Conservation (phyloP, 2,329 filamentous ascomycete species). For the Bipolaris sorokiniana region DNA sequence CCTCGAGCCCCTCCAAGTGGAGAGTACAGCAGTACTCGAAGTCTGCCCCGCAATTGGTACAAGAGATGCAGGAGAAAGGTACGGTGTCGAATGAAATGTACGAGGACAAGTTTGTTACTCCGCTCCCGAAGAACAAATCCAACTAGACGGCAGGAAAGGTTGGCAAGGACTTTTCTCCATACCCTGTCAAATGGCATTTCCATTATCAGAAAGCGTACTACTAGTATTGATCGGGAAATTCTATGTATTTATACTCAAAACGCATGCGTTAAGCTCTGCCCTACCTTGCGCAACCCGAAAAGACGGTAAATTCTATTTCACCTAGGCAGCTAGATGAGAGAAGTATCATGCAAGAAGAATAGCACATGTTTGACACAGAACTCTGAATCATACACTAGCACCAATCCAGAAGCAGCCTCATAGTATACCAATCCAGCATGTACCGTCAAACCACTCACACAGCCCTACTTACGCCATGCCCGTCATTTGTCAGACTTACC, state of each 20-base stretch:
- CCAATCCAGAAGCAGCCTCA: background rate
- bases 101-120: conserved; percentile 20
- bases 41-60: conserved; percentile 16
- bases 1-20: conserved; percentile 2
- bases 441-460: background rate
- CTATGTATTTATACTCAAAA: background rate
- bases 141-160: background rate
- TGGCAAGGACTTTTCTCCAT: background rate
- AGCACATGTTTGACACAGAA: background rate
- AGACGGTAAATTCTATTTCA: background rate
- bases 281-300: background rate
- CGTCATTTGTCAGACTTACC: too few relatives aligned
- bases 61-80: conserved; percentile 24
- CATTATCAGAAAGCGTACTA: background rate
- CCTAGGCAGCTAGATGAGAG: background rate
- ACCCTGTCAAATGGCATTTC: background rate
- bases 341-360: background rate
- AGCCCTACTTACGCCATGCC: background rate
- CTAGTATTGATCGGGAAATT: background rate
- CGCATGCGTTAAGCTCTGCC: background rate
- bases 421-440: background rate
- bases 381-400: background rate
- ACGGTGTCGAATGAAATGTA: conserved; percentile 20
- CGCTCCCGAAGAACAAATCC: conserved; percentile 1
- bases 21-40: conserved; percentile 26